Evolutionary conservation across 1,284 basidiomycete species (phyloP).

Genomic region (Schizophyllum amplum): DNA sequence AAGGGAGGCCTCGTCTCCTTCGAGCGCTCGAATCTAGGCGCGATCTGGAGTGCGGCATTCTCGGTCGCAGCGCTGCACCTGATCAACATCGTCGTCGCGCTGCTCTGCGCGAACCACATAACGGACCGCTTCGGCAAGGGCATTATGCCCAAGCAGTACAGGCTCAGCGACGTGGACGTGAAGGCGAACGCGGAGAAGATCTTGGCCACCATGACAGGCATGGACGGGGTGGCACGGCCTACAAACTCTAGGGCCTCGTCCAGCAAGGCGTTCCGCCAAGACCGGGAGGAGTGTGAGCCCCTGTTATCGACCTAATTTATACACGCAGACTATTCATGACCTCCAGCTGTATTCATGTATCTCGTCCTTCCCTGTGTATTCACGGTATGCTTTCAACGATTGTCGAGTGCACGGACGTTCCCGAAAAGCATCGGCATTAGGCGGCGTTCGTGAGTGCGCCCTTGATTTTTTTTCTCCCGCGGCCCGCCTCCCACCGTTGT

Average conservation of each 20-base stretch:
- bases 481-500: too few relatives aligned
- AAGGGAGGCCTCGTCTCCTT: conserved; percentile 57
- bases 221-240: background rate
- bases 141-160: conserved; percentile 58
- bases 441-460: background rate
- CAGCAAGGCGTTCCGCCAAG: background rate
- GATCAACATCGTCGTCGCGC: conserved; percentile 50
- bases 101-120: conserved; percentile 70
- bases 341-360: too few relatives aligned
- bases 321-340: too few relatives aligned
- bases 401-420: background rate
- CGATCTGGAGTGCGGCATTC: conserved; percentile 56
- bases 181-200: conserved; percentile 29
- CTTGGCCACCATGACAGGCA: conserved; percentile 4
- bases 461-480: background rate
- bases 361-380: too few relatives aligned
- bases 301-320: background rate
- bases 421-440: background rate
- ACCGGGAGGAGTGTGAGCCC: background rate
- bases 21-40: conserved; percentile 45
- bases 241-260: background rate
- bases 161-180: conserved; percentile 42
- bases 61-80: conserved; percentile 59
- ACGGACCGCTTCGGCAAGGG: conserved; percentile 66
- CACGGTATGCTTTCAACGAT: too few relatives aligned